These are phyloP conservation scores for Penicillium decumbens DNA, from an alignment of 2,329 filamentous ascomycete genomes.

Conservation along the genomic window DNA sequence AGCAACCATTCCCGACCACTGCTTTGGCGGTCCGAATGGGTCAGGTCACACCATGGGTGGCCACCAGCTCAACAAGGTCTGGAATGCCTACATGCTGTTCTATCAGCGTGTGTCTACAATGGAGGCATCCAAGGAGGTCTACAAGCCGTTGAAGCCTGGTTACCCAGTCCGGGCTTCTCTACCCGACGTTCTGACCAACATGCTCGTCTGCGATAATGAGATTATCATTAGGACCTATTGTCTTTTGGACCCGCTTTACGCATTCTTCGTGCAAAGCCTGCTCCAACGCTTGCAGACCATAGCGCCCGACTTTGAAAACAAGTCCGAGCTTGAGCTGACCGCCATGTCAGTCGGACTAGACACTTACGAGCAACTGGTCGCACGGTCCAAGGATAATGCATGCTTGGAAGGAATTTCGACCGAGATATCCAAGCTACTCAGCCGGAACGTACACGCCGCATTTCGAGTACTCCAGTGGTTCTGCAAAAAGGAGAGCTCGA, in stretches of 20 bases:
- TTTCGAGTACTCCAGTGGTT: slow-evolving; percentile 61
- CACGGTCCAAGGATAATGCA: slow-evolving; percentile 64
- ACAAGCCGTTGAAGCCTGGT: slow-evolving; percentile 45
- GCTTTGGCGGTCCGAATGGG: slow-evolving; percentile 69
- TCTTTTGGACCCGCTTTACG: slow-evolving; percentile 69
- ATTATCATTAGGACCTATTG: slow-evolving; percentile 70
- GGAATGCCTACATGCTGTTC: slow-evolving; percentile 97
- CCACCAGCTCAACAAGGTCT: slow-evolving; percentile 58
- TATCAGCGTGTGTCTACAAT: slow-evolving; percentile 76
- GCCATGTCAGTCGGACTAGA: slow-evolving; percentile 45
- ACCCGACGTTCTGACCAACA: slow-evolving; percentile 44
- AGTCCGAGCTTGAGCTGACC: slow-evolving; percentile 44
- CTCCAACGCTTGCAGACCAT: slow-evolving; percentile 54
- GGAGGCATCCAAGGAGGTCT: slow-evolving; percentile 48
- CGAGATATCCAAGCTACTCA: slow-evolving; percentile 50
- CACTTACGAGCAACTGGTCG: slow-evolving; percentile 71
- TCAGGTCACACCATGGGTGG: slow-evolving; percentile 40
- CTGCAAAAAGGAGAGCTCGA: slow-evolving; percentile 48
- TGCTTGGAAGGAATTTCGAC: slow-evolving; percentile 56
- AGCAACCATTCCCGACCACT: slow-evolving; percentile 64
- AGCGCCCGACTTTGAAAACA: slow-evolving; percentile 47
- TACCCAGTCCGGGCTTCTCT: slow-evolving; percentile 49
- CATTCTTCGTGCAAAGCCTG: slow-evolving; percentile 60
- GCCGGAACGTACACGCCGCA: slow-evolving; percentile 53
- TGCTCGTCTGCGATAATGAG: slow-evolving; percentile 69